Evolutionary conservation across 2,329 filamentous ascomycete species (phyloP), one percentile per base, ranked within the genome.

Genomic region (Ascosphaera apis): DNA sequence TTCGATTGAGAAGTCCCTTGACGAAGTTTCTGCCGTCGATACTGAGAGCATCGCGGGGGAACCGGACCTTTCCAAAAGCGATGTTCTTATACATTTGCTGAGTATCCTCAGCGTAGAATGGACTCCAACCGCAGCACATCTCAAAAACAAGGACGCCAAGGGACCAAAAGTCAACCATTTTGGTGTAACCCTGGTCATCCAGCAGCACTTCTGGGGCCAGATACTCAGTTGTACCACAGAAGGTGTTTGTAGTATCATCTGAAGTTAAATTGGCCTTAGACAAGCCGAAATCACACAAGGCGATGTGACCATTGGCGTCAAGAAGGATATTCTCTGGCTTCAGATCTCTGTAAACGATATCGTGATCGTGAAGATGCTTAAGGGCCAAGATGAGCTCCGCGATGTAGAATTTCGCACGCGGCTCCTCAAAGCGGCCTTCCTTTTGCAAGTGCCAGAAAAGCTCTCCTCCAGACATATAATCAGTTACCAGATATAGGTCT

Each of bases 11-110:
- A 42, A 98, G 62, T 15, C 88, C 88, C 63, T 98, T 98, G 51
- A 98, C 88, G 49, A 98, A 98, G 57, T 92, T 95, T 40, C 88
- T 72, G 40, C 88, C 88, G 55, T 98, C 88, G 30, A 83, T 77
- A 41, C 83, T 93, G 21, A 98, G 63, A 1, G 88, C 91, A 54
- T 98, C 88, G 44, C 84, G 72, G 5, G 88, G 88, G 55, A 98
- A 98, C 41, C 88, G 70, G 39, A 98, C 88, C 54, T 98, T 98
- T 52, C 88, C 88, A 51, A 98, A 98, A 0, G 88, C 88, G 53
- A 98, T 98, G 61, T 98, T 98, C 65, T 98, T 98, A 65, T 98
- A 98, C 88, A 98, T 98, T 55, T 98, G 88, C 57, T 98, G 88
- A 0, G 88, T 98, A 51, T 98, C 88, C 51, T 98, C 88, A 38